Evolutionary conservation across 257 asterid species (phyloP), one percentile per base, ranked within the genome.

Genomic region (Nicotiana attenuata): DNA sequence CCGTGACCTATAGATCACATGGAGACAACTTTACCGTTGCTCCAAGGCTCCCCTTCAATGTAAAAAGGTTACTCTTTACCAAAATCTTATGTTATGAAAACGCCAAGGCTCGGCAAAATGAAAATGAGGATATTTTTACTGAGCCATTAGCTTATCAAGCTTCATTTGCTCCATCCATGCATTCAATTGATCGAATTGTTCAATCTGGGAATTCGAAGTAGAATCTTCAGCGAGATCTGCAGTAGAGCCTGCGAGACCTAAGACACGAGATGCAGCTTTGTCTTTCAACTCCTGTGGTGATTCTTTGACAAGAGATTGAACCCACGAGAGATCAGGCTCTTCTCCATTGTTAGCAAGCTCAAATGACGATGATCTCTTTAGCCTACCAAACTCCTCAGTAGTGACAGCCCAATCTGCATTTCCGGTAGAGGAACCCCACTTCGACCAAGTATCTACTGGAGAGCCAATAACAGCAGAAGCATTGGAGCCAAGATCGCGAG

Each of bases 291-390:
- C 97, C 68, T 89, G 93, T 15, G 97, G 91, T 73, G 96, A 85
- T 85, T 95, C 98, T 78, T 87, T 91, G 38, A 95, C 99, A 15
- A 95, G 94, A 0, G 94, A 89, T 59, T 95, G 97, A 77, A 95
- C 97, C 99, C 99, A 95, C 5, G 97, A 93, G 60, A 93, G 82
- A 86, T 93, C 97, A 6, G 99, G 99, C 81, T 91, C 98, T 85
- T 91, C 98, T 13, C 86, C 90, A 14, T 86, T 85, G 83, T 84
- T 89, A 41, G 86, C 89, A 76, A 79, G 83, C 86, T 94, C 97
- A 22, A 86, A 91, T n/a, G 98, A 92, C 3, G 92, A 87, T 4
- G 97, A 90, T 81, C 92, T 87, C 85, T 83, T 89, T 55, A 85
- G 89, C 82, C 79, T 92, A 52, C 89, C 90, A 15, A 90, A 60